Evolutionary conservation across 2,329 filamentous ascomycete genomes (phyloP), one percentile per base, ranked within the genome.

Genomic region (Colletotrichum sp.): DNA sequence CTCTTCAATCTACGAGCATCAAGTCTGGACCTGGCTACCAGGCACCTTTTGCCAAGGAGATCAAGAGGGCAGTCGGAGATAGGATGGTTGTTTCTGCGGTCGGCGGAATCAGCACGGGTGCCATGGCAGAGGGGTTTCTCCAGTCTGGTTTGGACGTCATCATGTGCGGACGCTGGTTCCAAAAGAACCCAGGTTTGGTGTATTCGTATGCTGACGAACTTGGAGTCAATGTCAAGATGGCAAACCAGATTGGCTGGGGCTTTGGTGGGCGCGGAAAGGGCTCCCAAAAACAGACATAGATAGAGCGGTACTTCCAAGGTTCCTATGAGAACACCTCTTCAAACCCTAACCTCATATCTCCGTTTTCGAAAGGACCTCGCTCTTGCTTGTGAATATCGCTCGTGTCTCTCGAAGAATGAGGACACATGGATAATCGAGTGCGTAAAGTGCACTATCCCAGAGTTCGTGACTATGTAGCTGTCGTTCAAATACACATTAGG

Each of bases 21-120:
- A 86, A 88, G 29, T 81, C 85, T 3, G 91, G 90, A 0, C 92
- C 92, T 0, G 93, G 88, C 0, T 96, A 95, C 85, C 95, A 96
- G 84, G 92, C 90, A 0, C 91, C 89, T 0, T 93, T 95, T 79
- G 92, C 95, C 0, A 91, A 93, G 80, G 88, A 89, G 6, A 91
- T 96, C 72, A 96, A 96, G 86, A 89, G 92, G 79, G 92, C 90
- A 2, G 90, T 96, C 1, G 93, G 93, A 0, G 91, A 94, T 74
- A 92, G 81, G 69, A 61, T 88, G 78, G 70, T 88, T 0, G 84
- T 90, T 30, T 84, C 85, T 12, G 80, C 88, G 0, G 90, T 91
- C 0, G 90, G 90, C 0, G 85, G 79, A n/a, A 90, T 91, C 78
- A 86, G 81, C 27, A 84, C 77, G 1, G 89, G 87, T 0, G 81